Evolutionary conservation across 2,329 filamentous ascomycete species (phyloP).

Genomic region (Zasmidium angulare): DNA sequence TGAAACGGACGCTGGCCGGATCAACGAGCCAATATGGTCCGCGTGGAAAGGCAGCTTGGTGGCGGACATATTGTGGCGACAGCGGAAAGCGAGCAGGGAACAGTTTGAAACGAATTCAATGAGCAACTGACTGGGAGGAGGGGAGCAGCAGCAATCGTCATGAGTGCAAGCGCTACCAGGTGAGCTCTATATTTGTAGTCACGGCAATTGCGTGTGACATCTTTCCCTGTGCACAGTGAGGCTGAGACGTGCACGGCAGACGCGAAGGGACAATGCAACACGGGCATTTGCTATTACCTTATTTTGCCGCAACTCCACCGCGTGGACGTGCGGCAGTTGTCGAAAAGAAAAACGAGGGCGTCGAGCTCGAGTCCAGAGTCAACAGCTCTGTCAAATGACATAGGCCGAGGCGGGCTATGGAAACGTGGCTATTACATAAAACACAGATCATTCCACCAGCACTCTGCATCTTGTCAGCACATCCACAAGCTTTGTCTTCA

Average conservation of each 20-base stretch:
- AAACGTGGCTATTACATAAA: too few relatives aligned
- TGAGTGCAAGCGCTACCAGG: background rate
- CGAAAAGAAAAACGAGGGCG: too few relatives aligned
- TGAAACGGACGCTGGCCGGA: constrained; percentile 64
- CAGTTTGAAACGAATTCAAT: background rate
- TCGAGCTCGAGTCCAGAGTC: too few relatives aligned
- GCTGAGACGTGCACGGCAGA: background rate
- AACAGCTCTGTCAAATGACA: too few relatives aligned
- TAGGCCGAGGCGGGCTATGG: too few relatives aligned
- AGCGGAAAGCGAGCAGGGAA: background rate
- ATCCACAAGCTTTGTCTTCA: too few relatives aligned
- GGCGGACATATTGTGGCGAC: constrained; percentile 20
- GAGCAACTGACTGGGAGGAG: background rate
- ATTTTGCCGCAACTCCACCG: too few relatives aligned
- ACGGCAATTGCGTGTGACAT: constrained; percentile 4
- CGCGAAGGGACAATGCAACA: too few relatives aligned
- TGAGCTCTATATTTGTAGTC: background rate
- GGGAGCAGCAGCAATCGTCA: background rate
- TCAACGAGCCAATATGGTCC: constrained; percentile 71
- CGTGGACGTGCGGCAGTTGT: too few relatives aligned
- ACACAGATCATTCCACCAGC: too few relatives aligned
- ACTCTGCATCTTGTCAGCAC: too few relatives aligned
- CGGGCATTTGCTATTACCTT: too few relatives aligned
- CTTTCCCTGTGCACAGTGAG: background rate
- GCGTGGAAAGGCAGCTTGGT: constrained; percentile 64